Evolutionary conservation across 1,139 yeast genomes (phyloP).

Genomic region (Geotrichum carabidarum): DNA sequence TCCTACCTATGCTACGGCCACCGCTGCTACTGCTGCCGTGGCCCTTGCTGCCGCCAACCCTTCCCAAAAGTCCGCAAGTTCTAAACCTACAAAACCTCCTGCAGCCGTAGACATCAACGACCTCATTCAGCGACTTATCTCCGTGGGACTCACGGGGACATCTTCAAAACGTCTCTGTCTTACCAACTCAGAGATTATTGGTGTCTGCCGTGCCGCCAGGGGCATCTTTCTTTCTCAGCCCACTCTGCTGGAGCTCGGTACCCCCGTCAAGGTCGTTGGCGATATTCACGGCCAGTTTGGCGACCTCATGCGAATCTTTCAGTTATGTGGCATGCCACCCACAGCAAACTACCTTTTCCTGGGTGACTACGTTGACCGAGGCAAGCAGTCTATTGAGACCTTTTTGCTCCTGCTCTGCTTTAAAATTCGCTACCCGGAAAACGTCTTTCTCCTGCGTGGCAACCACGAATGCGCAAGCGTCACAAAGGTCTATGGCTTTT

Average conservation of each 20-base stretch:
- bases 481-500: constrained; percentile 93
- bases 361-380: constrained; percentile 98
- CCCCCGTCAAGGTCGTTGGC: constrained; percentile 96
- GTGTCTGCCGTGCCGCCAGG: constrained; percentile 76
- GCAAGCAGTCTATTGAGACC: constrained; percentile 92
- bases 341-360: constrained; percentile 91
- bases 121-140: constrained; percentile 26
- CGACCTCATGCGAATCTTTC: constrained; percentile 88
- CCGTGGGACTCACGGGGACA: constrained; percentile 20
- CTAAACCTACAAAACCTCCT: constrained; percentile 9
- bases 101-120: constrained; percentile 22
- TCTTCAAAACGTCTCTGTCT: constrained; percentile 32
- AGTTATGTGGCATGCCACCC: constrained; percentile 98
- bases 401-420: constrained; percentile 88
- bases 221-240: constrained; percentile 89
- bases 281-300: constrained; percentile 98
- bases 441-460: constrained; percentile 86
- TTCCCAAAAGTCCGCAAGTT: constrained; percentile 5
- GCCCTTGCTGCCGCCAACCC: not conserved
- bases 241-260: constrained; percentile 75
- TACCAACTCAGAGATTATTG: constrained; percentile 52
- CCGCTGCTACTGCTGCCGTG: not conserved
- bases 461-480: constrained; percentile 97
- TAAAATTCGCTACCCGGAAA: constrained; percentile 95
- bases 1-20: not conserved